Evolutionary conservation across 2,329 filamentous ascomycete genomes (phyloP).

Genomic region (Trichoderma atroviride): DNA sequence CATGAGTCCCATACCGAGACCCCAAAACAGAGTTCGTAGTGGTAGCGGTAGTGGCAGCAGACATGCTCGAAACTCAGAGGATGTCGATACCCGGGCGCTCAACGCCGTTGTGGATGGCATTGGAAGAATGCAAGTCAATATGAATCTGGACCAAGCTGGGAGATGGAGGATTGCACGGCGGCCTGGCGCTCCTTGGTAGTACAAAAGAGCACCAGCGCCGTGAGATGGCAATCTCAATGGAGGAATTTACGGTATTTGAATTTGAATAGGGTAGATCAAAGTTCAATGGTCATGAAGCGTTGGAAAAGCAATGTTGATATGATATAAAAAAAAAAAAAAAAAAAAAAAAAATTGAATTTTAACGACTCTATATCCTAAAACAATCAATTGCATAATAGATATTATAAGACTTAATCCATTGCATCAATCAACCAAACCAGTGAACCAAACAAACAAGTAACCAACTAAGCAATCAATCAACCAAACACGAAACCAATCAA

Average conservation of each 20-base stretch:
- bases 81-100: constrained; percentile 36
- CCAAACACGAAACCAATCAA: neutral
- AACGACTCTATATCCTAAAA: constrained; percentile 6
- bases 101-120: constrained; percentile 44
- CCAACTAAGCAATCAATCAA: neutral
- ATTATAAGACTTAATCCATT: neutral
- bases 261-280: neutral
- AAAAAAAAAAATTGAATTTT: neutral
- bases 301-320: too few relatives aligned
- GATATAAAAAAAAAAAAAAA: neutral
- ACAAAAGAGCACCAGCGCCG: neutral
- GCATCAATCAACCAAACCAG: neutral
- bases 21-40: neutral
- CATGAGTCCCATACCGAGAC: constrained; percentile 10
- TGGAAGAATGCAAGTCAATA: constrained; percentile 39
- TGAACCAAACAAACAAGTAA: neutral
- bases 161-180: constrained; percentile 45
- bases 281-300: neutral
- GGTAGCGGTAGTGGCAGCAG: neutral
- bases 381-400: neutral
- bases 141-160: constrained; percentile 44
- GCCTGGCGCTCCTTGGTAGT: constrained; percentile 30
- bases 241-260: neutral
- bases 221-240: neutral
- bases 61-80: constrained; percentile 28